Evolutionary conservation across 352 stramenopile species (phyloP).

Genomic region (Phytophthora palmivora): DNA sequence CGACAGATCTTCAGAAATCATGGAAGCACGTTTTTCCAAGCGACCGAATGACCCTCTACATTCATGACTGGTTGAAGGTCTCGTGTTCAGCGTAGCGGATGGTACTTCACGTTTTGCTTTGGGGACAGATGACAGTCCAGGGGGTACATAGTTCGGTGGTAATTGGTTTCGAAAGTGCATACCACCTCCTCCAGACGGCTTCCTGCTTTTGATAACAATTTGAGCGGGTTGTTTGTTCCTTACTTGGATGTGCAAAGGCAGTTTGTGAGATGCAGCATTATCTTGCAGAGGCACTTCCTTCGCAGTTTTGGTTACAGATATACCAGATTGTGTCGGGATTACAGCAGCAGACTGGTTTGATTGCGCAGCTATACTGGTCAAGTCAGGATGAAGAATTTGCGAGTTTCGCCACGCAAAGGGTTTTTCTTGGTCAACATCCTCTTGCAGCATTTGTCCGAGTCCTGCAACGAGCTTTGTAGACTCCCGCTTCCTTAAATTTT

Average conservation of each 20-base stretch:
- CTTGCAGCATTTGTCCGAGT: slow-evolving; percentile 42
- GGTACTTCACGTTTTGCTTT: slow-evolving; percentile 20
- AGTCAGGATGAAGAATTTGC: slow-evolving; percentile 18
- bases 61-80: slow-evolving; percentile 8
- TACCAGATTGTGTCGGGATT: neutral
- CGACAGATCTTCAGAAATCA: slow-evolving; percentile 19
- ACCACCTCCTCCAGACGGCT: slow-evolving; percentile 37
- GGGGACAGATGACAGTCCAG: slow-evolving; percentile 11
- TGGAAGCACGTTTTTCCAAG: slow-evolving; percentile 15
- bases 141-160: slow-evolving; percentile 65
- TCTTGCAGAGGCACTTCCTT: slow-evolving; percentile 5
- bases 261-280: neutral
- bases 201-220: slow-evolving; percentile 47
- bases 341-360: slow-evolving; percentile 20
- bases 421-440: slow-evolving; percentile 26
- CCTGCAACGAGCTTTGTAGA: slow-evolving; percentile 61
- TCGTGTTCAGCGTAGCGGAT: neutral
- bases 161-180: slow-evolving; percentile 85
- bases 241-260: neutral
- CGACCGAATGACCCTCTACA: neutral
- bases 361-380: slow-evolving; percentile 11
- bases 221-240: slow-evolving; percentile 15
- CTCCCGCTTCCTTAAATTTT: slow-evolving; percentile 72
- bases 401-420: slow-evolving; percentile 26
- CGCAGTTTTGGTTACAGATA: neutral